These are phyloP conservation scores for Monosporascus ibericus DNA, from an alignment of 2,329 filamentous ascomycete genomes.

Conservation along the genomic window DNA sequence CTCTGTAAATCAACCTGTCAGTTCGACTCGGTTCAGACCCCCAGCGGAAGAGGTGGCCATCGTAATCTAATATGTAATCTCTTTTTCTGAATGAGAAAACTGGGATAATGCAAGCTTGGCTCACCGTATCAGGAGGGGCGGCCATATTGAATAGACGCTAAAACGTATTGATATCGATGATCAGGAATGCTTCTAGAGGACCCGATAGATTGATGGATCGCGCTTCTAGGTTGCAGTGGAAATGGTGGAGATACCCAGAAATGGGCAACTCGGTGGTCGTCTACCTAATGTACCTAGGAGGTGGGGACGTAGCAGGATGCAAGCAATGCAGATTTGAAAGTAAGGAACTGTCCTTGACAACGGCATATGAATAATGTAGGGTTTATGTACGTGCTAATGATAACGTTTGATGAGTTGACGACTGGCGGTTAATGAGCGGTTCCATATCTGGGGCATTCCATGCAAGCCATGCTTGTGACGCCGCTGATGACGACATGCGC, in stretches of 20 bases:
- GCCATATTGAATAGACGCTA: slow-evolving; percentile 21
- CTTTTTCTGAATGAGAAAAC: too few species aligned
- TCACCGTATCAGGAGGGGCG: slow-evolving; percentile 26
- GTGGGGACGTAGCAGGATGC: background rate
- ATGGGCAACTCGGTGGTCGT: background rate
- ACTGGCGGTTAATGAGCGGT: background rate
- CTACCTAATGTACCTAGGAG: background rate
- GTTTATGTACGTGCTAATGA: background rate
- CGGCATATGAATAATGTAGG: background rate
- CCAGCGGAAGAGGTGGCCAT: too few species aligned
- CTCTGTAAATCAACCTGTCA: slow-evolving; percentile 25
- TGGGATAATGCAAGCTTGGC: slow-evolving; percentile 3
- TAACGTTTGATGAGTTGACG: background rate
- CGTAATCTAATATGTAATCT: too few species aligned
- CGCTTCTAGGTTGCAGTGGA: background rate
- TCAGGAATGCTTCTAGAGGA: too few species aligned
- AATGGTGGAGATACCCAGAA: background rate
- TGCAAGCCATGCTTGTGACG: background rate
- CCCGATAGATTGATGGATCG: background rate
- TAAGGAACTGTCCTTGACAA: background rate
- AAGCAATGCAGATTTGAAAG: background rate
- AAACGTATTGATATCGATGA: background rate
- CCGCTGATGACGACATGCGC: background rate
- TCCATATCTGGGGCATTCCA: background rate
- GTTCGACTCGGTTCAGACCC: background rate